Evolutionary conservation across 2,329 filamentous ascomycete genomes (phyloP).

Genomic region (Sarocladium brachiariae): DNA sequence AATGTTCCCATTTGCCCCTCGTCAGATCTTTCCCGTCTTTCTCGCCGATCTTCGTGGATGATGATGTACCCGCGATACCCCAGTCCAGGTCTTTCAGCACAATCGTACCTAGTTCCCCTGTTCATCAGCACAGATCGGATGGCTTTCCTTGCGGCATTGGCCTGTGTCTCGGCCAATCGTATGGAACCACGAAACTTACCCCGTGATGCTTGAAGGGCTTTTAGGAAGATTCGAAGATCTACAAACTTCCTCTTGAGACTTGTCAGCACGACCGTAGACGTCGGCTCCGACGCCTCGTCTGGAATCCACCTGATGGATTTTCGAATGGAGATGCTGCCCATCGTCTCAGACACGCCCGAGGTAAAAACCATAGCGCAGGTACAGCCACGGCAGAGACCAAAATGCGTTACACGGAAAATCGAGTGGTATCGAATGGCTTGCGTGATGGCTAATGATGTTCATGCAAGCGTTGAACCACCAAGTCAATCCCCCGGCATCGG

Average conservation of each 20-base stretch:
- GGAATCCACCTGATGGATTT: slow-evolving; percentile 54
- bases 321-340: slow-evolving; percentile 45
- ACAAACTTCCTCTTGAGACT: slow-evolving; percentile 51
- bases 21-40: slow-evolving; percentile 22
- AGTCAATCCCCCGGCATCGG: too few relatives aligned
- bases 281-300: slow-evolving; percentile 47
- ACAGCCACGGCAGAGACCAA: too few relatives aligned
- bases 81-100: slow-evolving; percentile 45
- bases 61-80: slow-evolving; percentile 55
- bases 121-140: too few relatives aligned
- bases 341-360: too few relatives aligned
- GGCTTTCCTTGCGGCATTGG: too few relatives aligned
- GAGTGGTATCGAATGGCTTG: too few relatives aligned
- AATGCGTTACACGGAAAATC: too few relatives aligned
- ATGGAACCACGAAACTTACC: too few relatives aligned
- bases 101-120: neutral
- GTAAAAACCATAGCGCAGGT: too few relatives aligned
- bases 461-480: too few relatives aligned
- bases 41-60: slow-evolving; percentile 20
- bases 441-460: neutral
- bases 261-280: slow-evolving; percentile 58
- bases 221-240: slow-evolving; percentile 47
- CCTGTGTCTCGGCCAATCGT: too few relatives aligned
- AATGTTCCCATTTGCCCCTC: slow-evolving; percentile 48
- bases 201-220: too few relatives aligned